phyloP scores from a whole-genome alignment of 768 basidiomycete genomes.

The Tylopilus subfusipes region DNA sequence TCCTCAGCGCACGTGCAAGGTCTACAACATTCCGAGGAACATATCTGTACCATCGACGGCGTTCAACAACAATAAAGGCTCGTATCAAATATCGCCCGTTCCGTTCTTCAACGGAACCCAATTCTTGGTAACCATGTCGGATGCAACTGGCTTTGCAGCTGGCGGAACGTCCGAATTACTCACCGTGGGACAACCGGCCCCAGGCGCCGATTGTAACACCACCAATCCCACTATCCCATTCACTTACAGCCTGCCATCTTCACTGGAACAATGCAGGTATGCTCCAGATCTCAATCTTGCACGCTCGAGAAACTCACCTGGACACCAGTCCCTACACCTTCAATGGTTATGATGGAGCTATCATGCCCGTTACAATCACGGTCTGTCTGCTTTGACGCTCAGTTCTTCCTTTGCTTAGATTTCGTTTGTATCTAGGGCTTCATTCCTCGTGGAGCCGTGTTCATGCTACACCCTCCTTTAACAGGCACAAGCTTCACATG shows the following conservation, averaged over 20 bases:
- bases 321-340: slow-evolving; percentile 44
- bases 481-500: slow-evolving; percentile 43
- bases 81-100: slow-evolving; percentile 44
- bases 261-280: slow-evolving; percentile 62
- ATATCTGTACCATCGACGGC: slow-evolving; percentile 53
- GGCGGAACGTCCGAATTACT: slow-evolving; percentile 56
- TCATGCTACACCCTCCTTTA: slow-evolving; percentile 42
- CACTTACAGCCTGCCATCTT: slow-evolving; percentile 45
- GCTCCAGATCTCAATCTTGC: slow-evolving; percentile 7
- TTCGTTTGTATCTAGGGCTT: slow-evolving; percentile 40
- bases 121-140: slow-evolving; percentile 66
- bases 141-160: slow-evolving; percentile 62
- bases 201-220: slow-evolving; percentile 45
- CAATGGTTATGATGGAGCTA: slow-evolving; percentile 41
- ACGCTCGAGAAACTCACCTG: slow-evolving; percentile 3
- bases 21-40: slow-evolving; percentile 51
- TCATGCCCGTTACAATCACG: slow-evolving; percentile 51
- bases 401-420: background rate
- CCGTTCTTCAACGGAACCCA: slow-evolving; percentile 37
- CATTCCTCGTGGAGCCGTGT: slow-evolving; percentile 57
- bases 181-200: slow-evolving; percentile 45
- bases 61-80: slow-evolving; percentile 51
- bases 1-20: slow-evolving; percentile 33
- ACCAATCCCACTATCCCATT: slow-evolving; percentile 44
- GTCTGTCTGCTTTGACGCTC: slow-evolving; percentile 33